A percentile compares a stretch with the other conserved stretches of the same genome.
Evolutionary conservation across 257 asterid genomes (phyloP).

Genomic region (Plantago major): DNA sequence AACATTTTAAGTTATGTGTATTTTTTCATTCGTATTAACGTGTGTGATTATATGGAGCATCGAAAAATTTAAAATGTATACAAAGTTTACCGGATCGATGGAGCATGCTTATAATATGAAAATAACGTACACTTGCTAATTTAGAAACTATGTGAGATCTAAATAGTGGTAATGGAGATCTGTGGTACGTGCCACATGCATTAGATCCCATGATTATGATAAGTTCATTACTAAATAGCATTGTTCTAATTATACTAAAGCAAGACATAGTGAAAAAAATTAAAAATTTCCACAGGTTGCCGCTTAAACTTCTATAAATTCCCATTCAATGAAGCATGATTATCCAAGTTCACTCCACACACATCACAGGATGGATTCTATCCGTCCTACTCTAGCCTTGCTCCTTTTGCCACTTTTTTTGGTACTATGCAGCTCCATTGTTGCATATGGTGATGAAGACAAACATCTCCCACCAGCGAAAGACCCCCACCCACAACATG

Average conservation of each 20-base stretch:
- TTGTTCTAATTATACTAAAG: neutral
- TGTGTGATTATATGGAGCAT: no score
- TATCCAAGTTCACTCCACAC: neutral
- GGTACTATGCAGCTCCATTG: slow-evolving; percentile 19
- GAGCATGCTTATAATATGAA: no score
- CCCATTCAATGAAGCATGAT: neutral
- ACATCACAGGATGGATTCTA: slow-evolving; percentile 25
- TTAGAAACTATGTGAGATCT: no score
- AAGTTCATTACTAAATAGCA: neutral
- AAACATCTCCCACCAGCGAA: neutral
- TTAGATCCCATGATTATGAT: neutral
- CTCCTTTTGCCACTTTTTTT: slow-evolving; percentile 18
- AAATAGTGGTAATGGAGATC: no score
- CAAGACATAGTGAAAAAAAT: neutral
- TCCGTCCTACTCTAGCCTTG: slow-evolving; percentile 11
- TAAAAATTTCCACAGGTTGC: neutral
- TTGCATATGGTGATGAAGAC: slow-evolving; percentile 6
- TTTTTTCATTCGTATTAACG: no score
- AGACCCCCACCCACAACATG: slow-evolving; percentile 9
- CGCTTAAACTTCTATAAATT: slow-evolving; percentile 20
- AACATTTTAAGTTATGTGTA: no score
- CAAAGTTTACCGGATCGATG: no score
- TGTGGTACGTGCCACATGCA: neutral
- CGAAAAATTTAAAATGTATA: no score
- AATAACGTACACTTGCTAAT: no score